Evolutionary conservation across 2,329 filamentous ascomycete genomes (phyloP).

Genomic region (Penicillium oxalicum): DNA sequence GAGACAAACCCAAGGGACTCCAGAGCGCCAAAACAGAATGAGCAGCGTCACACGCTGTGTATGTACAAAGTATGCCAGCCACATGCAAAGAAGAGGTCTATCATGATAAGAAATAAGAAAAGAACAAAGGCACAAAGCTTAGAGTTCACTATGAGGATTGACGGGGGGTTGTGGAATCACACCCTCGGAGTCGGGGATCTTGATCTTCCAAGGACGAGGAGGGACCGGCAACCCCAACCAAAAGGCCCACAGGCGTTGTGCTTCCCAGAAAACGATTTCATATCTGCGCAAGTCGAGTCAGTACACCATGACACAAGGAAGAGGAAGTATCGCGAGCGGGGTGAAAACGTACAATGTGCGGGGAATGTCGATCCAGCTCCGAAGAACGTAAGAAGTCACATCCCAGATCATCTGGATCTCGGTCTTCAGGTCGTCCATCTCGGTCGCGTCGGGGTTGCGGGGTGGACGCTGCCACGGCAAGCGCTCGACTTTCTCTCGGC

Average conservation of each 20-base stretch:
- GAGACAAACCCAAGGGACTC: too few species aligned
- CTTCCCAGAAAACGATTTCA: slow-evolving; percentile 50
- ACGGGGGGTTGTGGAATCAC: background rate
- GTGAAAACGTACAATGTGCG: slow-evolving; percentile 59
- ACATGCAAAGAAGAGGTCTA: too few species aligned
- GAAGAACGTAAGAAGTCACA: slow-evolving; percentile 61
- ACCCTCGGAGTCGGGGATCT: slow-evolving; percentile 31
- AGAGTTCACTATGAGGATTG: slow-evolving; percentile 37
- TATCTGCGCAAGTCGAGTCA: slow-evolving; percentile 32
- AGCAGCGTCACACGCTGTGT: too few species aligned
- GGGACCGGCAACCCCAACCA: slow-evolving; percentile 59
- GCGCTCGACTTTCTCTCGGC: slow-evolving; percentile 25
- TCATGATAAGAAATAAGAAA: too few species aligned
- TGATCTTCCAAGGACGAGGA: slow-evolving; percentile 52
- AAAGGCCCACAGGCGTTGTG: slow-evolving; percentile 52
- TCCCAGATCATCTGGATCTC: slow-evolving; percentile 61
- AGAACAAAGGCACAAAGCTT: slow-evolving; percentile 1
- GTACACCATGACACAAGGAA: background rate
- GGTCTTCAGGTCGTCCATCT: slow-evolving; percentile 54
- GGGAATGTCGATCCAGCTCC: slow-evolving; percentile 65
- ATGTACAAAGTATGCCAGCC: too few species aligned
- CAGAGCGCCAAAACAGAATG: too few species aligned
- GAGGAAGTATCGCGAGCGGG: background rate
- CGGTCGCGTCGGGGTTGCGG: slow-evolving; percentile 35
- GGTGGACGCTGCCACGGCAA: slow-evolving; percentile 30